Conservation (phyloP, 2,329 filamentous ascomycete species). For the Pseudocercospora fijiensis region DNA sequence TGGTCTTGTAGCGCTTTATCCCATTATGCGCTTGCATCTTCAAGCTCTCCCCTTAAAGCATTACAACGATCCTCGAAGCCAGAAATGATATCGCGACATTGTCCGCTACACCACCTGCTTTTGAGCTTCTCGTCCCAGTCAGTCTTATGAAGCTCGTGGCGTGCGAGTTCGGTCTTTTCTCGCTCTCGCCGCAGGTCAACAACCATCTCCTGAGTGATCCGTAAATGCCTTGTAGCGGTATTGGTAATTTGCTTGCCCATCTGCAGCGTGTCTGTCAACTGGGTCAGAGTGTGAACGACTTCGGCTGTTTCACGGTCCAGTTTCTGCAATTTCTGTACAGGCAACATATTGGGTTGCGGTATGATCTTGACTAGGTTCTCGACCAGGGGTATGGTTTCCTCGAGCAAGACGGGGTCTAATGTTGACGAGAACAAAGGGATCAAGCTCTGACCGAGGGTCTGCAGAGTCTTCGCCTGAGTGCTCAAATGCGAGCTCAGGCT, state of each 20-base stretch:
- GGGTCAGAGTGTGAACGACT: conserved; percentile 76
- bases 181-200: conserved; percentile 81
- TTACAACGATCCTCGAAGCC: conserved; percentile 92
- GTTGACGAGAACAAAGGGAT: conserved; percentile 61
- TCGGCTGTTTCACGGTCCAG: conserved; percentile 66
- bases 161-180: conserved; percentile 77
- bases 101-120: conserved; percentile 75
- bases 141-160: conserved; percentile 74
- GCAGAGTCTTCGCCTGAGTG: conserved; percentile 73
- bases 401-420: conserved; percentile 63
- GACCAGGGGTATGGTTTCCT: conserved; percentile 68
- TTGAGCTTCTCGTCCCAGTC: conserved; percentile 77
- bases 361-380: conserved; percentile 64
- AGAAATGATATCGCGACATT: conserved; percentile 83
- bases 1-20: background rate
- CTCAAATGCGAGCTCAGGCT: conserved; percentile 67
- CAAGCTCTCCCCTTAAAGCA: conserved; percentile 61
- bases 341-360: conserved; percentile 64
- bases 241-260: conserved; percentile 89
- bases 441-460: conserved; percentile 67
- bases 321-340: conserved; percentile 65
- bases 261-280: conserved; percentile 86
- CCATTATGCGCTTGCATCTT: conserved; percentile 5
- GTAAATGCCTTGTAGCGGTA: conserved; percentile 74
- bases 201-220: conserved; percentile 79